phyloP scores from a whole-genome alignment of 2,329 filamentous ascomycete species.

The Colletotrichum lupini region DNA sequence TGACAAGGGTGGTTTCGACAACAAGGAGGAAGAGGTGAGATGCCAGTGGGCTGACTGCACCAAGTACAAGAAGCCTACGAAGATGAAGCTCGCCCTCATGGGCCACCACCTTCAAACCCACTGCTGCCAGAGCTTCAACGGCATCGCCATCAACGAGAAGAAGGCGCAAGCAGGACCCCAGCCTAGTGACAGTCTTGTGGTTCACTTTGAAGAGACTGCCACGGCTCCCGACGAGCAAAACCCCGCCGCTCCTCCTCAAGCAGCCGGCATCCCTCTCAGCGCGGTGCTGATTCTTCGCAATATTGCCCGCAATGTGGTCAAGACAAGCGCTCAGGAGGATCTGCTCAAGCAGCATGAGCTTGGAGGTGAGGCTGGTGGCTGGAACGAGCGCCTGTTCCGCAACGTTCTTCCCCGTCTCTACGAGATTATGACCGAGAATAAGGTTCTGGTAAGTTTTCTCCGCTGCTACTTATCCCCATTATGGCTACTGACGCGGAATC shows the following conservation, averaged over 20 bases:
- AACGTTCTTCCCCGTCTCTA: slow-evolving; percentile 73
- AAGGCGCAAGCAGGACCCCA: slow-evolving; percentile 40
- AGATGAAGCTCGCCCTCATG: slow-evolving; percentile 61
- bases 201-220: slow-evolving; percentile 67
- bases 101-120: slow-evolving; percentile 77
- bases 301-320: slow-evolving; percentile 74
- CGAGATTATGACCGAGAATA: slow-evolving; percentile 78
- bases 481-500: neutral
- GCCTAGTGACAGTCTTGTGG: slow-evolving; percentile 65
- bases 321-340: slow-evolving; percentile 69
- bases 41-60: slow-evolving; percentile 78
- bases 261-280: slow-evolving; percentile 82
- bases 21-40: slow-evolving; percentile 62
- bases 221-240: slow-evolving; percentile 68
- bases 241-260: slow-evolving; percentile 68
- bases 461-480: neutral
- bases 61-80: slow-evolving; percentile 61
- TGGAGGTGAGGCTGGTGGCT: slow-evolving; percentile 64
- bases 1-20: slow-evolving; percentile 66
- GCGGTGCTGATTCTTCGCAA: slow-evolving; percentile 83
- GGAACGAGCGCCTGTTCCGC: slow-evolving; percentile 76
- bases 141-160: slow-evolving; percentile 28
- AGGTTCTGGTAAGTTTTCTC: slow-evolving; percentile 61
- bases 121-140: slow-evolving; percentile 50
- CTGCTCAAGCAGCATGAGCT: slow-evolving; percentile 59